Evolutionary conservation across 208 protist genomes (phyloP).

Genomic region (Porcisia hertigi): DNA sequence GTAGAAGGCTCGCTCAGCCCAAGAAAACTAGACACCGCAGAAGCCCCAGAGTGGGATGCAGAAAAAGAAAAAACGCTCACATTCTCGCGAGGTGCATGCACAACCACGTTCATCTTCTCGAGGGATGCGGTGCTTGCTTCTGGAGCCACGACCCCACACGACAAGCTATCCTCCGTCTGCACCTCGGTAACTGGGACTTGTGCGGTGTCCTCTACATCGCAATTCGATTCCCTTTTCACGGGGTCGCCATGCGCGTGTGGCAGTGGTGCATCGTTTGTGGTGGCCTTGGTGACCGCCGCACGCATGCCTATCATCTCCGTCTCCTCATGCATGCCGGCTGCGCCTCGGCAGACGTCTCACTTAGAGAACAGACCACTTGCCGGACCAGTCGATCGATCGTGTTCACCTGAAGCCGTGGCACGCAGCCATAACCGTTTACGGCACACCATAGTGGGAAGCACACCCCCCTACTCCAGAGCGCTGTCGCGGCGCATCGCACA

Average conservation of each 20-base stretch:
- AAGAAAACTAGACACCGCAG: background rate
- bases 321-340: conserved; percentile 1
- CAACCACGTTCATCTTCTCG: conserved; percentile 12
- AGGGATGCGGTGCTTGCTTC: background rate
- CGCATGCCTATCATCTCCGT: conserved; percentile 21
- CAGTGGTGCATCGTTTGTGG: background rate
- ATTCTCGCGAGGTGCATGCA: background rate
- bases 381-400: conserved; percentile 49
- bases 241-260: background rate
- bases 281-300: background rate
- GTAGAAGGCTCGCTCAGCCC: background rate
- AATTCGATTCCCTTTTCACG: background rate
- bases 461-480: background rate
- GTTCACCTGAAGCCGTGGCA: conserved; percentile 71
- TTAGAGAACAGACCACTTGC: conserved; percentile 15
- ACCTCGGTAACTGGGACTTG: background rate
- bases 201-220: background rate
- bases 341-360: background rate
- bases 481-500: background rate
- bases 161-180: background rate
- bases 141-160: background rate
- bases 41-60: background rate
- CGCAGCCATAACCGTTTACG: conserved; percentile 56
- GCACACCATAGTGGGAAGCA: conserved; percentile 52
- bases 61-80: background rate